A percentile compares a stretch with the other conserved stretches of the same genome.
Conservation (phyloP, 2,329 filamentous ascomycete genomes). For the Cladophialophora exuberans region DNA sequence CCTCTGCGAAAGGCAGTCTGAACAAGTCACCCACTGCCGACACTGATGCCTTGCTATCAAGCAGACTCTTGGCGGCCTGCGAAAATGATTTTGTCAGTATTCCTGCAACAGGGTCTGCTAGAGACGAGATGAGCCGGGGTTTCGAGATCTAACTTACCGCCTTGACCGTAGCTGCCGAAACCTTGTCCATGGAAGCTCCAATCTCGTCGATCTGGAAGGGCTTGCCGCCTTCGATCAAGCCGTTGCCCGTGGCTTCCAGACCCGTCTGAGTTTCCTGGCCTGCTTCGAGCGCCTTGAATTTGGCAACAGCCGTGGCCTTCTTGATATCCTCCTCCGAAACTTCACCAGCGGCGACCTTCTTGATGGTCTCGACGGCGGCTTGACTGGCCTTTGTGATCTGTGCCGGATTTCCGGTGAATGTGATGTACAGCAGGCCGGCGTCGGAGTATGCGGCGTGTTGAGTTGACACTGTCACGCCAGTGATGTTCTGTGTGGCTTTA, state of each 20-base stretch:
- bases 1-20: slow-evolving; percentile 87
- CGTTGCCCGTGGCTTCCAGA: slow-evolving; percentile 81
- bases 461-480: slow-evolving; percentile 70
- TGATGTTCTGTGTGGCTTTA: slow-evolving; percentile 71
- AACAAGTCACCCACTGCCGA: slow-evolving; percentile 90
- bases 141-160: too few relatives aligned
- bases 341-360: slow-evolving; percentile 75
- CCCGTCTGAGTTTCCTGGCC: slow-evolving; percentile 77
- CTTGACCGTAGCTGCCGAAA: slow-evolving; percentile 84
- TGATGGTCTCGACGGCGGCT: slow-evolving; percentile 78
- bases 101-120: too few relatives aligned
- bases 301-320: slow-evolving; percentile 91
- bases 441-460: slow-evolving; percentile 88
- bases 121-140: too few relatives aligned
- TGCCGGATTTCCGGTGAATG: slow-evolving; percentile 73
- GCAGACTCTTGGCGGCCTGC: slow-evolving; percentile 83
- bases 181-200: slow-evolving; percentile 75
- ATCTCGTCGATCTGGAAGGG: slow-evolving; percentile 81
- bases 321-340: slow-evolving; percentile 82
- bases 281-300: slow-evolving; percentile 85
- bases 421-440: slow-evolving; percentile 83
- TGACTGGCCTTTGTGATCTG: slow-evolving; percentile 75
- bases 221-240: slow-evolving; percentile 79
- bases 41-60: slow-evolving; percentile 87
- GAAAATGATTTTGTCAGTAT: too few relatives aligned